Conservation (phyloP, 2,329 filamentous ascomycete species). For the Aspergillus sp. region DNA sequence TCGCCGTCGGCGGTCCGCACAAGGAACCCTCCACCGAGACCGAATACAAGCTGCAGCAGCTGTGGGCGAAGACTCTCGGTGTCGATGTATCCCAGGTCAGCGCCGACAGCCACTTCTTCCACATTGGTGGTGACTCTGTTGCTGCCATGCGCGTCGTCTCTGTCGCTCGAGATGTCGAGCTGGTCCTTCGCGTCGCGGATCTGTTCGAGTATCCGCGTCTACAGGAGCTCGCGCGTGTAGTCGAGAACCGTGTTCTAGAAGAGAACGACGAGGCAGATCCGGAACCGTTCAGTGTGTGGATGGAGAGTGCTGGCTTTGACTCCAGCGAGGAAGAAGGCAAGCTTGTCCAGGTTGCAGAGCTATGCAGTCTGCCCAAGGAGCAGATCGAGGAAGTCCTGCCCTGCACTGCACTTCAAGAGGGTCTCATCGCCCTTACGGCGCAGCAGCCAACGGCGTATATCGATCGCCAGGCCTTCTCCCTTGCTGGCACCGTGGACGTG, state of each 20-base stretch:
- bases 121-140: conserved; percentile 30
- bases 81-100: neutral
- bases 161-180: neutral
- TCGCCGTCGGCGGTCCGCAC: neutral
- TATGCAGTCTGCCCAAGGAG: neutral
- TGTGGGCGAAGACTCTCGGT: conserved; percentile 1
- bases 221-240: neutral
- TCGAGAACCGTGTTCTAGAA: neutral
- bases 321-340: neutral
- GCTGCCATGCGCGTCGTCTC: conserved; percentile 19
- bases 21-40: neutral
- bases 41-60: neutral
- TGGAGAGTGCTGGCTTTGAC: neutral
- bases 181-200: neutral
- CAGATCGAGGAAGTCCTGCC: neutral
- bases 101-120: conserved; percentile 23
- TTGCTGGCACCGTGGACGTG: neutral
- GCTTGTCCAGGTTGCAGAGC: neutral
- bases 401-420: neutral
- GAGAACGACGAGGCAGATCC: neutral
- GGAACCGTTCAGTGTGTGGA: neutral
- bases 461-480: neutral
- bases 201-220: neutral
- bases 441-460: neutral
- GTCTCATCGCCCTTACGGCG: neutral